Evolutionary conservation across 2,329 filamentous ascomycete genomes (phyloP).

Genomic region (Dactylellina haptotyla): DNA sequence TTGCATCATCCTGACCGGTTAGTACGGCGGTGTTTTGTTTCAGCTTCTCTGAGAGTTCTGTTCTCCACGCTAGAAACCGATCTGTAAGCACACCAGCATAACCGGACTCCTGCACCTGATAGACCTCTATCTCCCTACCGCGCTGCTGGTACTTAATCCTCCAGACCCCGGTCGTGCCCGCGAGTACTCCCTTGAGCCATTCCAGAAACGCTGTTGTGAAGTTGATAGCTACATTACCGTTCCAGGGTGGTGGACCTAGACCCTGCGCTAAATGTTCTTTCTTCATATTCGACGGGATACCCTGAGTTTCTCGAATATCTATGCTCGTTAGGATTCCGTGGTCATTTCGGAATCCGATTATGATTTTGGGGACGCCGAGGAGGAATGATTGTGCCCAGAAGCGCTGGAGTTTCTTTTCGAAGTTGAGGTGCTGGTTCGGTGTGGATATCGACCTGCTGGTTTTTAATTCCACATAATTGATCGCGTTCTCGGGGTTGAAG

Average conservation of each 20-base stretch:
- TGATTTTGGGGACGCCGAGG: constrained; percentile 88
- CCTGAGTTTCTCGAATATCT: constrained; percentile 81
- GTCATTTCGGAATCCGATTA: constrained; percentile 84
- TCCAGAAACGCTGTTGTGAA: constrained; percentile 81
- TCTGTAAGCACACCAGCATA: constrained; percentile 78
- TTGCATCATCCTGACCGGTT: too few species aligned
- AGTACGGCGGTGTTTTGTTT: constrained; percentile 32
- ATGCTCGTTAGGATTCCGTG: constrained; percentile 76
- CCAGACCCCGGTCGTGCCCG: constrained; percentile 79
- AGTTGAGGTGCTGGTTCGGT: constrained; percentile 75
- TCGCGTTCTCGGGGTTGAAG: constrained; percentile 70
- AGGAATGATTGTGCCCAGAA: constrained; percentile 98
- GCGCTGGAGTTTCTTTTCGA: constrained; percentile 89
- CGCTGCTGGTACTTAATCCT: constrained; percentile 75
- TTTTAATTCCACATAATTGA: constrained; percentile 95
- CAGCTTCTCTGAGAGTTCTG: constrained; percentile 80
- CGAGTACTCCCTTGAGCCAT: constrained; percentile 72
- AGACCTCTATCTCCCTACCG: constrained; percentile 75
- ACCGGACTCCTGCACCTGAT: constrained; percentile 76
- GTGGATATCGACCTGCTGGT: constrained; percentile 79
- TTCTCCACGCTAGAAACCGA: constrained; percentile 51
- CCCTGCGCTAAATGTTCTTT: constrained; percentile 61
- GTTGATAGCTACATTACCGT: constrained; percentile 92
- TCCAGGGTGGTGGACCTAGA: constrained; percentile 70
- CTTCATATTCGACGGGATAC: constrained; percentile 79